Conservation (phyloP, 2,329 filamentous ascomycete genomes). For the Aspergillus aculeatus region DNA sequence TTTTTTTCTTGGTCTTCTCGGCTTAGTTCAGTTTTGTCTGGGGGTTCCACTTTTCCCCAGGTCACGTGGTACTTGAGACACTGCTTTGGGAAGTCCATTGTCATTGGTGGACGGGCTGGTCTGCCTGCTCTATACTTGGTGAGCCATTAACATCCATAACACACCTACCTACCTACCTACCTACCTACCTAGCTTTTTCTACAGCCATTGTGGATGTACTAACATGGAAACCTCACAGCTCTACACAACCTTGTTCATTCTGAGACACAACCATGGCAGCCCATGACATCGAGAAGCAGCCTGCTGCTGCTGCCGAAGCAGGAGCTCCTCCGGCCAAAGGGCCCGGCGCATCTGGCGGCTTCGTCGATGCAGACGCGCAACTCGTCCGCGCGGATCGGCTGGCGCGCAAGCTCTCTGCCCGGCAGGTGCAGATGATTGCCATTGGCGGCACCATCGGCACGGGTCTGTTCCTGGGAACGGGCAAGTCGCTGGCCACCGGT, state of each 20-base stretch:
- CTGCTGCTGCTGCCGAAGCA: background rate
- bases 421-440: slow-evolving; percentile 69
- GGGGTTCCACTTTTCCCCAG: background rate
- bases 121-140: background rate
- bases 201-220: background rate
- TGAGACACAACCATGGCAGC: slow-evolving; percentile 12
- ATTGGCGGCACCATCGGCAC: slow-evolving; percentile 51
- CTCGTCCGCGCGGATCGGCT: slow-evolving; percentile 48
- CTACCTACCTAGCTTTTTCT: no score
- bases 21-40: background rate
- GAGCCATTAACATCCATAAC: background rate
- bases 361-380: slow-evolving; percentile 9
- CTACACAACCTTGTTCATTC: background rate
- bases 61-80: background rate
- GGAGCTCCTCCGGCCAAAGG: slow-evolving; percentile 9
- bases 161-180: no score
- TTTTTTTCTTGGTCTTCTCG: background rate
- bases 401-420: slow-evolving; percentile 55
- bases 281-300: slow-evolving; percentile 28
- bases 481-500: slow-evolving; percentile 58
- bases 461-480: slow-evolving; percentile 62
- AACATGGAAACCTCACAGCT: background rate
- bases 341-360: slow-evolving; percentile 11
- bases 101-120: background rate
- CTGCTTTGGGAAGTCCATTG: background rate